Evolutionary conservation across 1,284 basidiomycete genomes (phyloP), one percentile per base, ranked within the genome.

Genomic region (Trametes hirsuta): DNA sequence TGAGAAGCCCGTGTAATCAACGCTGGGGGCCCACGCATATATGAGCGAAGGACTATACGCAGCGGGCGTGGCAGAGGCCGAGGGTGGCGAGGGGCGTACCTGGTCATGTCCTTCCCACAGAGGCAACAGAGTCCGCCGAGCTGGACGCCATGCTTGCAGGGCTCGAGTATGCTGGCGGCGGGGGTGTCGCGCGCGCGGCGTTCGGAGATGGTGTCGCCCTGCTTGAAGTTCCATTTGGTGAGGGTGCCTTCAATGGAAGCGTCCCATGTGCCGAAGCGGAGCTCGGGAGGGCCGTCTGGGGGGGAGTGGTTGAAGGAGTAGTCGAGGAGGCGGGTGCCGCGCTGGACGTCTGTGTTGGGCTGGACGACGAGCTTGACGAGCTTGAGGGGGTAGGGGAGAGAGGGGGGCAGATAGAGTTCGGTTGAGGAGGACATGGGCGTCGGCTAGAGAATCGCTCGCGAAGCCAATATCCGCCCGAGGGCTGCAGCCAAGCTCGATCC

Each of bases 101-200:
- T 86, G 47, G 94, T 95, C 81, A 98, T 87, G 69, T 97, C 94
- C 75, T 92, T 94, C 40, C 95, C 96, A 72, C 96, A 99, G 35
- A 97, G 75, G 1, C 92, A 95, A 73, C 96, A 99, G 61, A 98
- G 82, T 1, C 97, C 97, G 40, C 89, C 88, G 59, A 97, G 82
- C 75, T 98, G 95, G 66, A 97, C 89, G 50, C 93, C 93, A 75
- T 99, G 96, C 53, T 92, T 94, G 78, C 96, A 99, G 18, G 93
- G 90, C 74, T 97, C 94, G 49, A 85, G 76, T 64, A 97, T 79
- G 46, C 83, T 76, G 24, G 94, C 75, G 54, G 86, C 82, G 1
- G 89, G 80, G 56, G 76, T 81, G 42, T 83, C 82, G 64, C 77
- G 82, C 18, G 86, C 86, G 66, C 74, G 80, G 57, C 81, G 78